Evolutionary conservation across 140 eudicot species (phyloP).

Genomic region (Erigeron philadelphicus): DNA sequence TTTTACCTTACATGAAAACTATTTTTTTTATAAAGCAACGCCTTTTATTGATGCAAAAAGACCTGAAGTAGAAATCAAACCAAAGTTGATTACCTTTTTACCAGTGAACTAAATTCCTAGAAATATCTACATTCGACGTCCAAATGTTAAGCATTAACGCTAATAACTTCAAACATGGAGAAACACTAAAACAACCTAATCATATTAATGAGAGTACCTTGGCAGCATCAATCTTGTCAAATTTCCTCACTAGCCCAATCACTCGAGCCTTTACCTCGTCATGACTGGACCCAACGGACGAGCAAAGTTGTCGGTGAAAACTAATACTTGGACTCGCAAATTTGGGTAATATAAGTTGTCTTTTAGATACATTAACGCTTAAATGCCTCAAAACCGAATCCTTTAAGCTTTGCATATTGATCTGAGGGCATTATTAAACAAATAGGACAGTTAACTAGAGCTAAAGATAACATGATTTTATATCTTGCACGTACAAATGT

Average conservation of each 20-base stretch:
- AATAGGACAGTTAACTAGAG: not conserved
- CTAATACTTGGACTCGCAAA: constrained; percentile 19
- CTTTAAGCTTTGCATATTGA: constrained; percentile 59
- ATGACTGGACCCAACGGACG: constrained; percentile 32
- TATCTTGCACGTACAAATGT: no score
- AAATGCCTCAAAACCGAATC: constrained; percentile 43
- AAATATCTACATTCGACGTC: no score
- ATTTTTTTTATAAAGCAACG: no score
- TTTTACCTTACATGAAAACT: no score
- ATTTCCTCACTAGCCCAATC: constrained; percentile 63
- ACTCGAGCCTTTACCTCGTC: constrained; percentile 56
- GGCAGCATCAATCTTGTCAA: constrained; percentile 58
- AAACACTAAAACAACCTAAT: constrained; percentile 16
- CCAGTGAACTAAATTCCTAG: no score
- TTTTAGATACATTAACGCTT: constrained; percentile 39
- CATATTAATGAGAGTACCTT: constrained; percentile 37
- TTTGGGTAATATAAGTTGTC: constrained; percentile 10
- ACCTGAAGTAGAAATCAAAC: no score
- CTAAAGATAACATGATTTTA: not conserved
- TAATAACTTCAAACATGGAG: not conserved
- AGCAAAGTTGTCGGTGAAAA: constrained; percentile 37
- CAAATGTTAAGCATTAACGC: no score
- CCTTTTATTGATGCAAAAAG: no score
- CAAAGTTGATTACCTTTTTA: no score
- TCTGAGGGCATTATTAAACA: not conserved